Evolutionary conservation across 2,329 filamentous ascomycete genomes (phyloP).

Genomic region (Neopestalotiopsis clavispora): DNA sequence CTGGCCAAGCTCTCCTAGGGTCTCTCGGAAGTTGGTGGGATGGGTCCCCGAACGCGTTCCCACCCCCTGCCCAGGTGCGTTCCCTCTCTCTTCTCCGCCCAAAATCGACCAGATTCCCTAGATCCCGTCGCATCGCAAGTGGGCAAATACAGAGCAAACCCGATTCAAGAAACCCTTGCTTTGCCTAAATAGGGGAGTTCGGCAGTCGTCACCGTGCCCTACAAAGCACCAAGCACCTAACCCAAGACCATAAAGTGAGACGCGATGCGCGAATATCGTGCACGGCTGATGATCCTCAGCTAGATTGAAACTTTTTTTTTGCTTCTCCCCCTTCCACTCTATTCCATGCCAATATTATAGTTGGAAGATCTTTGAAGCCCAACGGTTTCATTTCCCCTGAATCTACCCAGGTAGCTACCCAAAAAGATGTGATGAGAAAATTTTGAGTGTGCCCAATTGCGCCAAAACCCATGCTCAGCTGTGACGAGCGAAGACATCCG

Average conservation of each 20-base stretch:
- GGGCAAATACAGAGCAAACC: not conserved
- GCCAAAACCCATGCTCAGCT: too few relatives aligned
- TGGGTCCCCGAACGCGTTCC: not conserved
- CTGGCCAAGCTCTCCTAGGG: not conserved
- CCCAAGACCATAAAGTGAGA: not conserved
- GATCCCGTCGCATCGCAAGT: not conserved
- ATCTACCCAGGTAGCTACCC: too few relatives aligned
- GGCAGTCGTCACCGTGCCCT: not conserved
- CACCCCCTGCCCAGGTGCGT: not conserved
- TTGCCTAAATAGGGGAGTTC: slow-evolving; percentile 5
- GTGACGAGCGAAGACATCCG: too few relatives aligned
- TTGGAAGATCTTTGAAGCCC: too few relatives aligned
- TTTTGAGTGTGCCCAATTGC: too few relatives aligned
- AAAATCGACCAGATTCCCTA: not conserved
- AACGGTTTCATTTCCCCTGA: too few relatives aligned
- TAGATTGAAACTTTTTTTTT: not conserved
- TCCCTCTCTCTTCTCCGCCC: not conserved
- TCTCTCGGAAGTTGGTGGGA: not conserved
- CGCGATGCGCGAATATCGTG: not conserved
- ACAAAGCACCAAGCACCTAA: not conserved
- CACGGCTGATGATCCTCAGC: not conserved
- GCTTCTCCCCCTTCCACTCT: not conserved
- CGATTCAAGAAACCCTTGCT: not conserved
- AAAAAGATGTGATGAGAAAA: too few relatives aligned
- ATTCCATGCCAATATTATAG: not conserved